A percentile compares a stretch with the other conserved stretches of the same genome.
phyloP scores from a whole-genome alignment of 2,329 filamentous ascomycete species.

The Thermochaetoides dissita region DNA sequence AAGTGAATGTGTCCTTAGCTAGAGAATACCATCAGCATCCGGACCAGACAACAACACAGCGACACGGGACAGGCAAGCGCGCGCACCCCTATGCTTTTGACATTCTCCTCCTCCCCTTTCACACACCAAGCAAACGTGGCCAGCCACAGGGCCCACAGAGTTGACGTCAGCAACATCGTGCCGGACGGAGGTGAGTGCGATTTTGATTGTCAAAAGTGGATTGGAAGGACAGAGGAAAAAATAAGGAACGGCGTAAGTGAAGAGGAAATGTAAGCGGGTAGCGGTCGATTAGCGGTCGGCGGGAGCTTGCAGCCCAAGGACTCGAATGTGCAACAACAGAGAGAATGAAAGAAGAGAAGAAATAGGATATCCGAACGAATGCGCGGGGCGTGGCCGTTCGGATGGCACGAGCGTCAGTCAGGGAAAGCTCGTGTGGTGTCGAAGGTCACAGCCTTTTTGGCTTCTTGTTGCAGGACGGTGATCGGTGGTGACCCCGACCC shows the following conservation, averaged over 20 bases:
- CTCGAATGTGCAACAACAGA: slow-evolving; percentile 2
- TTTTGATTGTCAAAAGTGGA: background rate
- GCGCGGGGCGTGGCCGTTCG: slow-evolving; percentile 6
- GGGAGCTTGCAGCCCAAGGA: too few species aligned
- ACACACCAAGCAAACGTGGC: slow-evolving; percentile 31
- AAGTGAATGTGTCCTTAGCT: slow-evolving; percentile 81
- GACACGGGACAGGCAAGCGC: background rate
- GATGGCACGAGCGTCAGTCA: slow-evolving; percentile 2
- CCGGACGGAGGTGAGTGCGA: slow-evolving; percentile 2
- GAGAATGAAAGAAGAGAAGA: slow-evolving; percentile 1
- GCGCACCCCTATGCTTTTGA: slow-evolving; percentile 39
- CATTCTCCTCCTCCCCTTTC: slow-evolving; percentile 29
- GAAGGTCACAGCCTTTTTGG: background rate
- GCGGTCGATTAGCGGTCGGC: too few species aligned
- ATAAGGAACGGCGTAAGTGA: background rate
- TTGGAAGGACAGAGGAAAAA: slow-evolving; percentile 3
- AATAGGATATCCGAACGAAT: slow-evolving; percentile 8
- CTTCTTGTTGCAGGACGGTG: background rate
- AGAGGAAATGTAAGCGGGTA: too few species aligned
- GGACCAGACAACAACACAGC: background rate
- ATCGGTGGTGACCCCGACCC: background rate
- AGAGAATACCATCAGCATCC: slow-evolving; percentile 8
- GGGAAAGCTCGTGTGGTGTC: slow-evolving; percentile 5
- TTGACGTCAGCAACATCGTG: slow-evolving; percentile 33
- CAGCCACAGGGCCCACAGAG: slow-evolving; percentile 33